Percentiles rank a stretch among this genome's conserved stretches.
These are phyloP conservation scores for Dryas octopetala DNA, from an alignment of 306 rosid species.

Conservation along the genomic window DNA sequence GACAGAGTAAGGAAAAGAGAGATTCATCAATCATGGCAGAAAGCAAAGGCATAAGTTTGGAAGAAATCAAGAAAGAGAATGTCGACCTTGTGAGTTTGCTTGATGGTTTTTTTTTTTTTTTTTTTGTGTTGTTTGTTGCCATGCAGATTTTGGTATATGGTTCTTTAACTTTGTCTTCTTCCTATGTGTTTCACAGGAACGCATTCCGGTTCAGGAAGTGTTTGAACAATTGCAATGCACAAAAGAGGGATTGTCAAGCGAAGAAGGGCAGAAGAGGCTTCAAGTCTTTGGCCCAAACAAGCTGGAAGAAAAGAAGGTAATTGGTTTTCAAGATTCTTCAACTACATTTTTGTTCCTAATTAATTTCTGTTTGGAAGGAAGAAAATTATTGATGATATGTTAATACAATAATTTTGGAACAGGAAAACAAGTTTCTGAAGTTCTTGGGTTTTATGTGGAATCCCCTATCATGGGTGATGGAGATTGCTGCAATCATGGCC, in stretches of 20 bases:
- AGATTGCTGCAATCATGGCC: conserved; percentile 88
- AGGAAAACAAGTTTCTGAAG: conserved; percentile 72
- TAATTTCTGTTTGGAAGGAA: not conserved
- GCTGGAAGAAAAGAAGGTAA: conserved; percentile 76
- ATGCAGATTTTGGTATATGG: not conserved
- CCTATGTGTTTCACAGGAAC: conserved; percentile 43
- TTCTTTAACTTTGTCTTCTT: not conserved
- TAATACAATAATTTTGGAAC: conserved; percentile 20
- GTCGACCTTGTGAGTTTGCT: conserved; percentile 63
- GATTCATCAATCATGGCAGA: not conserved
- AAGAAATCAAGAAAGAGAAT: conserved; percentile 73
- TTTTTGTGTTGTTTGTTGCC: not conserved
- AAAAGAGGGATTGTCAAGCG: conserved; percentile 64
- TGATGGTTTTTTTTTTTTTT: too few relatives aligned
- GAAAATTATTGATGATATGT: not conserved
- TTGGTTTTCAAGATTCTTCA: not conserved
- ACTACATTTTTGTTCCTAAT: not conserved
- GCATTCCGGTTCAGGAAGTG: conserved; percentile 78
- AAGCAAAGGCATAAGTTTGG: conserved; percentile 37
- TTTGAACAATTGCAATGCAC: conserved; percentile 74
- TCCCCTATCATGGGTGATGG: conserved; percentile 98
- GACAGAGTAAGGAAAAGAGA: not conserved
- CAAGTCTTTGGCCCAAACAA: conserved; percentile 80
- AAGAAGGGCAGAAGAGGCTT: conserved; percentile 70
- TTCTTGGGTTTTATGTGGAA: conserved; percentile 98